Percentiles rank a stretch among this genome's conserved stretches.
These are phyloP conservation scores for Crithidia fasciculata DNA, from an alignment of 208 protist species.

Conservation along the genomic window DNA sequence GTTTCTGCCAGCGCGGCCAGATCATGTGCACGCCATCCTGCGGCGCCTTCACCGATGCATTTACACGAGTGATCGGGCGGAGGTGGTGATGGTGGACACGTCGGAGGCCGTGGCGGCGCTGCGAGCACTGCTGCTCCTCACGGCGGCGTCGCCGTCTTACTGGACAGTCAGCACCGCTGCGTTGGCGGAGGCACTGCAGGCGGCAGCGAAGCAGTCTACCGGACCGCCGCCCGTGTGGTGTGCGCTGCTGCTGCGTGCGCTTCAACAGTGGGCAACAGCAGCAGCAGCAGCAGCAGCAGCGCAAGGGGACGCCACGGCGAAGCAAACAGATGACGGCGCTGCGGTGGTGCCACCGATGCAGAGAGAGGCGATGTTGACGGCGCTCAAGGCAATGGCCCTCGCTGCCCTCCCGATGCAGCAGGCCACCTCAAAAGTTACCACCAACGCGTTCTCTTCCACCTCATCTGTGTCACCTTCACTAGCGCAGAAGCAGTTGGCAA, in stretches of 20 bases:
- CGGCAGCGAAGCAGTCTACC: constrained; percentile 14
- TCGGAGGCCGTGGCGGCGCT: constrained; percentile 39
- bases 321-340: too few species aligned
- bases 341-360: constrained; percentile 6
- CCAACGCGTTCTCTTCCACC: neutral
- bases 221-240: constrained; percentile 28
- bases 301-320: neutral
- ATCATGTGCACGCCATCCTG: constrained; percentile 56
- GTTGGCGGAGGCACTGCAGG: constrained; percentile 40
- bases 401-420: constrained; percentile 36
- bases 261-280: constrained; percentile 34
- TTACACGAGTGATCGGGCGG: constrained; percentile 20
- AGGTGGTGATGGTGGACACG: constrained; percentile 24
- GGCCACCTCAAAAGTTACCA: neutral
- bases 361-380: constrained; percentile 16
- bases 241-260: constrained; percentile 36
- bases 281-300: neutral
- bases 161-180: constrained; percentile 8
- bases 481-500: constrained; percentile 31
- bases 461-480: neutral
- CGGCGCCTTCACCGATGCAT: constrained; percentile 31
- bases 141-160: constrained; percentile 41
- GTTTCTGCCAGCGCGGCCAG: constrained; percentile 39
- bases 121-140: constrained; percentile 55
- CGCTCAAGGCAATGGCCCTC: constrained; percentile 33